Evolutionary conservation across 2,329 filamentous ascomycete species (phyloP).

Genomic region (Purpureocillium lavendulum): DNA sequence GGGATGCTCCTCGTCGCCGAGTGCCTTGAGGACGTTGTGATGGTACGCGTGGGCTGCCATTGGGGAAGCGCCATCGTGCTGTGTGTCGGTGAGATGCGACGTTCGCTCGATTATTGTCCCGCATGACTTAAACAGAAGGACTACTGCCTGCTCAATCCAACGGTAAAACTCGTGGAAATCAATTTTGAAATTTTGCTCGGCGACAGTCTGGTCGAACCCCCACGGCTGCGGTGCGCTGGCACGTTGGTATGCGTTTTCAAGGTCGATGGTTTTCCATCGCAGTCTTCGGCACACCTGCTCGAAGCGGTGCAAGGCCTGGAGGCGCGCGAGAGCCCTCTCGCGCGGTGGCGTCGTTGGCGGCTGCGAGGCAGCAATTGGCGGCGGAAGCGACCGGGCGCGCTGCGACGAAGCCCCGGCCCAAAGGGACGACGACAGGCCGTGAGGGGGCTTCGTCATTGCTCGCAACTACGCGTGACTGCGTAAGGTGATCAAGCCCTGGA

Average conservation of each 20-base stretch:
- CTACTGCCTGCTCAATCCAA: slow-evolving; percentile 61
- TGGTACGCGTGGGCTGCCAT: slow-evolving; percentile 48
- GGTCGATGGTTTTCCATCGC: slow-evolving; percentile 55
- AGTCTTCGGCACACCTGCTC: slow-evolving; percentile 52
- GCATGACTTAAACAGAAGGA: slow-evolving; percentile 57
- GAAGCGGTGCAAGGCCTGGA: slow-evolving; percentile 45
- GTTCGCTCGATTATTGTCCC: slow-evolving; percentile 37
- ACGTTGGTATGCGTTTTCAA: slow-evolving; percentile 46
- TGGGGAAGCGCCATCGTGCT: too few species aligned
- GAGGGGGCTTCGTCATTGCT: neutral
- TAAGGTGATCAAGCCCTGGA: neutral
- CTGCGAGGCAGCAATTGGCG: neutral
- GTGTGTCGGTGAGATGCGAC: too few species aligned
- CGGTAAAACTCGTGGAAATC: slow-evolving; percentile 74
- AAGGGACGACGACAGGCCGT: slow-evolving; percentile 2
- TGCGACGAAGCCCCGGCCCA: slow-evolving; percentile 5
- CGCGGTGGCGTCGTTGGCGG: neutral
- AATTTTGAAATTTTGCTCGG: slow-evolving; percentile 65
- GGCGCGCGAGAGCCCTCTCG: neutral
- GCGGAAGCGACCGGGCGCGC: slow-evolving; percentile 6
- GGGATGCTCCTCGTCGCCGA: slow-evolving; percentile 49
- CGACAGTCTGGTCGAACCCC: slow-evolving; percentile 31
- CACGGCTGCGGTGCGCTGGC: slow-evolving; percentile 31
- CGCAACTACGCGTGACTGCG: neutral
- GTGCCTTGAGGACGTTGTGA: slow-evolving; percentile 56